A percentile compares a stretch with the other conserved stretches of the same genome.
Evolutionary conservation across 2,329 filamentous ascomycete genomes (phyloP).

Genomic region (Pseudogymnoascus sp.): DNA sequence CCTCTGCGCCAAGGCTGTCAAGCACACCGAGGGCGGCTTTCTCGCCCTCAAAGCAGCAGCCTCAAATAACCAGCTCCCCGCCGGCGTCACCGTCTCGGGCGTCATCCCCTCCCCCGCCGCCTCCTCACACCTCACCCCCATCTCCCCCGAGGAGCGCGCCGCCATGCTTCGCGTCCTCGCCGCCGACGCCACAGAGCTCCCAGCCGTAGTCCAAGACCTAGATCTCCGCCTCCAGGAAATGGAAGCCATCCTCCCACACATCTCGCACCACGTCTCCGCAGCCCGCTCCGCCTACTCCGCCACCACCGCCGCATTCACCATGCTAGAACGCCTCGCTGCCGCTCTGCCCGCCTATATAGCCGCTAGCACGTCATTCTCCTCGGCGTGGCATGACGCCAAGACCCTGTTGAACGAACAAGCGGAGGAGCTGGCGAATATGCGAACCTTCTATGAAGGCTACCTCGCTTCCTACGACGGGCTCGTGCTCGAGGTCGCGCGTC

Average conservation of each 20-base stretch:
- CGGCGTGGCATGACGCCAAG: slow-evolving; percentile 67
- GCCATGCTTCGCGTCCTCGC: slow-evolving; percentile 79
- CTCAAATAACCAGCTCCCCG: slow-evolving; percentile 41
- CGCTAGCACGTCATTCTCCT: slow-evolving; percentile 55
- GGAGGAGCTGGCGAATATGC: slow-evolving; percentile 66
- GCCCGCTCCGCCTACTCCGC: slow-evolving; percentile 47
- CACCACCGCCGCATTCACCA: slow-evolving; percentile 54
- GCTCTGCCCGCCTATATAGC: slow-evolving; percentile 58
- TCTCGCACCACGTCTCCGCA: slow-evolving; percentile 55
- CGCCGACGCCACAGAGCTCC: slow-evolving; percentile 59
- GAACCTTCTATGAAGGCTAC: slow-evolving; percentile 82
- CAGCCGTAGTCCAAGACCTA: slow-evolving; percentile 62
- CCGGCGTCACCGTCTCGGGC: slow-evolving; percentile 55
- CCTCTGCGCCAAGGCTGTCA: slow-evolving; percentile 82
- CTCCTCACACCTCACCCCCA: slow-evolving; percentile 47
- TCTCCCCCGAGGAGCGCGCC: slow-evolving; percentile 65
- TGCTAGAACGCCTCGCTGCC: slow-evolving; percentile 59
- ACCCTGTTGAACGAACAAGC: slow-evolving; percentile 60
- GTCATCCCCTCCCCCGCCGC: slow-evolving; percentile 49
- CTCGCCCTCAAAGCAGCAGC: slow-evolving; percentile 62
- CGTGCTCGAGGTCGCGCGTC: slow-evolving; percentile 72
- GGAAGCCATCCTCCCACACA: slow-evolving; percentile 58
- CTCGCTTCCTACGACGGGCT: slow-evolving; percentile 75
- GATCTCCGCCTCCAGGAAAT: slow-evolving; percentile 68
- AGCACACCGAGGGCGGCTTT: slow-evolving; percentile 76